Evolutionary conservation across 305 asterid species (phyloP), one percentile per base, ranked within the genome.

Genomic region (Fraxinus sp.): DNA sequence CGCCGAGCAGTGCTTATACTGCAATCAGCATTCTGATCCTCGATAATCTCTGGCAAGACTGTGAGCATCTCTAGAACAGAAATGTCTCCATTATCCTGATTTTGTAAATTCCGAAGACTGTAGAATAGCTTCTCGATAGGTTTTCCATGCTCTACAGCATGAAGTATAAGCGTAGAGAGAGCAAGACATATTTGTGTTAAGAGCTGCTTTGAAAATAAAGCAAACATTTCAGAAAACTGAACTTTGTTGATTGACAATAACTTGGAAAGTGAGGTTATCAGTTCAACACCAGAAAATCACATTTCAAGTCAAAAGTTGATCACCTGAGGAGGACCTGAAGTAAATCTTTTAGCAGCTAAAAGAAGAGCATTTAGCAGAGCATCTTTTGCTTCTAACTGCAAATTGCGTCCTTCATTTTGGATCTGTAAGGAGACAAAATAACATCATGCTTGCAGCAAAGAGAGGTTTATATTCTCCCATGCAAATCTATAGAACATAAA

Each of bases 121-220:
- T 90, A 87, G 88, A 93, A 95, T 86, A 95, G 94, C 89, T 92
- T 92, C 91, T 91, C 95, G 7, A 92, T 80, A 13, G 97, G 94
- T 85, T 89, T 89, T 70, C 87, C 94, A 86, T 86, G 91, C 89
- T 93, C 98, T 62, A 87, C 94, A 49, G 97, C 96, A 86, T 87
- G 94, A 86, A 95, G 92, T 78, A 92, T 87, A 75, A 95, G 94
- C 66, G 92, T 87, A 73, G 97, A 90, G 83, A 93, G 93, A 79
- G 98, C 97, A 85, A 95, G 97, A 89, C 98, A 95, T 26, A 95
- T 90, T 92, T 95, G 98, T 46, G 98, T 95, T 80, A 95, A 87
- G 77, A 95, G 97, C 98, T 95, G 97, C 81, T 86, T 75, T 5
- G 20, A 41, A 68, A 52, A 78, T 18, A 83, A 75, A 80, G 80